phyloP scores from a whole-genome alignment of 1,139 yeast species.

The Candida sojae region DNA sequence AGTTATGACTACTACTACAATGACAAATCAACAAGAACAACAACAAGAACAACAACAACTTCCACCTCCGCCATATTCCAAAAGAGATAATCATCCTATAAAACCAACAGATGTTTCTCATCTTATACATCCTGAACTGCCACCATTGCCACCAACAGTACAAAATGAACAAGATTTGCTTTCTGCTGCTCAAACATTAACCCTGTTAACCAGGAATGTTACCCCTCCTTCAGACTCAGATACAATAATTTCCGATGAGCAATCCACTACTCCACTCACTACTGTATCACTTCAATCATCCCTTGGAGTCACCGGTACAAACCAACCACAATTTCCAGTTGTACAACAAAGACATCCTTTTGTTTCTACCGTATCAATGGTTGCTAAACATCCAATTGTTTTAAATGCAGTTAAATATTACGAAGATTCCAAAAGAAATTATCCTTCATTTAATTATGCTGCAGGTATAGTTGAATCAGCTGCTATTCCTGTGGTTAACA shows the following conservation, averaged over 20 bases:
- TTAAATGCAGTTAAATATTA: conserved; percentile 61
- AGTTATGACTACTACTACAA: not conserved
- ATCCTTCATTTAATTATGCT: conserved; percentile 63
- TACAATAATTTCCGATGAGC: conserved; percentile 9
- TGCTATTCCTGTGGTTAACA: conserved; percentile 57
- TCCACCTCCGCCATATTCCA: conserved; percentile 10
- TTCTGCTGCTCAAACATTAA: conserved; percentile 45
- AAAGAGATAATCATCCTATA: not conserved
- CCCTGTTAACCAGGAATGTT: conserved; percentile 30
- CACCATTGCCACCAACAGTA: conserved; percentile 16
- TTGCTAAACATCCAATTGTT: conserved; percentile 50
- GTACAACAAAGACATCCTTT: conserved; percentile 36
- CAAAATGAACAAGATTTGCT: conserved; percentile 29
- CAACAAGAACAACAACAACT: not conserved
- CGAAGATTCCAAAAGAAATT: conserved; percentile 54
- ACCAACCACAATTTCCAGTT: conserved; percentile 3
- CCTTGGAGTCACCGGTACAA: not conserved
- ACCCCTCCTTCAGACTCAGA: conserved; percentile 18
- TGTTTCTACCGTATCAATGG: conserved; percentile 46
- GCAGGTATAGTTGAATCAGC: conserved; percentile 69
- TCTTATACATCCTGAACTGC: not conserved
- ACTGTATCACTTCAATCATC: conserved; percentile 12
- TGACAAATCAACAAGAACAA: conserved; percentile 3
- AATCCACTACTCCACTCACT: not conserved
- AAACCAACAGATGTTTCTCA: conserved; percentile 1